Evolutionary conservation across 1,139 yeast species (phyloP).

Genomic region (Candida sp.): DNA sequence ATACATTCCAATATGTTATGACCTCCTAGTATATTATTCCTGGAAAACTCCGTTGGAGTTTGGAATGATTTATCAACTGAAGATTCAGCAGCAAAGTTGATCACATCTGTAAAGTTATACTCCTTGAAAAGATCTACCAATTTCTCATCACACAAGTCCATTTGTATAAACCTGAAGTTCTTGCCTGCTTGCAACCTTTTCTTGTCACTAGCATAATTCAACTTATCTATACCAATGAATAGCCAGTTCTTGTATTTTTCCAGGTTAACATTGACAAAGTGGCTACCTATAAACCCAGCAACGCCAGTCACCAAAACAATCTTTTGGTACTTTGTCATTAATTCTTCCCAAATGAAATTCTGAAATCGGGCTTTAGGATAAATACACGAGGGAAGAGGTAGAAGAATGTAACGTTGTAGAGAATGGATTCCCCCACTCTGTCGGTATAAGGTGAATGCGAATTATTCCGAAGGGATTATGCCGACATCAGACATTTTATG

Average conservation of each 20-base stretch:
- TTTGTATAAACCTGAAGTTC: constrained; percentile 22
- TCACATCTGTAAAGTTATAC: constrained; percentile 28
- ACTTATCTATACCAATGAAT: constrained; percentile 48
- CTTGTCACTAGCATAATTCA: constrained; percentile 30
- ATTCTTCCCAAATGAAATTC: not conserved
- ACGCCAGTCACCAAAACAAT: constrained; percentile 53
- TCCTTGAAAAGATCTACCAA: constrained; percentile 9
- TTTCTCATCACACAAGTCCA: constrained; percentile 32
- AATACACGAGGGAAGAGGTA: too few species aligned
- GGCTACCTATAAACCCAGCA: constrained; percentile 58
- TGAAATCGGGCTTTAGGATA: too few species aligned
- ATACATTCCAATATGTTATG: constrained; percentile 48
- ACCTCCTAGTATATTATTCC: constrained; percentile 48
- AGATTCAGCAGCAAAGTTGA: constrained; percentile 60
- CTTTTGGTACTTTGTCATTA: constrained; percentile 11
- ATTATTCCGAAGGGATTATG: not conserved
- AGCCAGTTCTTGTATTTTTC: constrained; percentile 31
- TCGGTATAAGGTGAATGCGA: not conserved
- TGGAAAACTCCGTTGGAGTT: constrained; percentile 43
- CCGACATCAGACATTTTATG: not conserved
- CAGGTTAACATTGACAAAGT: constrained; percentile 41
- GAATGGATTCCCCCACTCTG: not conserved
- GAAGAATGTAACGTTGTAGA: not conserved
- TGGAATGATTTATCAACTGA: constrained; percentile 54
- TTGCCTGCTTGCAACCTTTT: constrained; percentile 9